These are phyloP conservation scores for Ganoderma lingzhi DNA, from an alignment of 1,284 basidiomycete genomes.

Conservation along the genomic window DNA sequence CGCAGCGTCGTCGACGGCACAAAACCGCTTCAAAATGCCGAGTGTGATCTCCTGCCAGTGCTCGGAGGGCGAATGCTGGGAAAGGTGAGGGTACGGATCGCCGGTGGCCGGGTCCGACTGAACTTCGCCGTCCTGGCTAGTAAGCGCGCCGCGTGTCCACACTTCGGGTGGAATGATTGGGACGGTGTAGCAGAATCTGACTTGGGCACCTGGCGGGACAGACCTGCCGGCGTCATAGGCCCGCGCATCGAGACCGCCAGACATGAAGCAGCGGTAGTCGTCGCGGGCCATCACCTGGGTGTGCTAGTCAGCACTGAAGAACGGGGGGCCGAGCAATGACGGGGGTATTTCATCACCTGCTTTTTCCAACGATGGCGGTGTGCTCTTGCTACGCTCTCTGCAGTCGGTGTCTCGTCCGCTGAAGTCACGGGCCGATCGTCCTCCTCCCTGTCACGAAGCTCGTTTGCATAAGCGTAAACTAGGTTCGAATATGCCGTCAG, in stretches of 20 bases:
- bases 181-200: background rate
- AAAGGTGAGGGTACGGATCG: background rate
- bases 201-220: background rate
- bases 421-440: background rate
- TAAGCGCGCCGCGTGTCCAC: too few relatives aligned
- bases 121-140: too few relatives aligned
- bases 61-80: background rate
- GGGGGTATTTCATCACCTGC: background rate
- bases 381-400: background rate
- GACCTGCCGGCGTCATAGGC: background rate
- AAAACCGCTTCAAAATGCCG: background rate
- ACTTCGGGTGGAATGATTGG: background rate
- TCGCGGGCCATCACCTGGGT: background rate
- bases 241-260: background rate
- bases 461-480: background rate
- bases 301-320: too few relatives aligned
- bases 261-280: background rate
- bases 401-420: background rate
- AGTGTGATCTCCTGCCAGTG: background rate
- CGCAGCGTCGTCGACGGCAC: background rate
- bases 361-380: background rate
- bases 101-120: background rate
- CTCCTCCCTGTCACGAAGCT: background rate
- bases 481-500: background rate
- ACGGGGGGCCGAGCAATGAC: background rate